These are phyloP conservation scores for Alternaria hordeiaustralica DNA, from an alignment of 2,329 filamentous ascomycete species.

Conservation along the genomic window DNA sequence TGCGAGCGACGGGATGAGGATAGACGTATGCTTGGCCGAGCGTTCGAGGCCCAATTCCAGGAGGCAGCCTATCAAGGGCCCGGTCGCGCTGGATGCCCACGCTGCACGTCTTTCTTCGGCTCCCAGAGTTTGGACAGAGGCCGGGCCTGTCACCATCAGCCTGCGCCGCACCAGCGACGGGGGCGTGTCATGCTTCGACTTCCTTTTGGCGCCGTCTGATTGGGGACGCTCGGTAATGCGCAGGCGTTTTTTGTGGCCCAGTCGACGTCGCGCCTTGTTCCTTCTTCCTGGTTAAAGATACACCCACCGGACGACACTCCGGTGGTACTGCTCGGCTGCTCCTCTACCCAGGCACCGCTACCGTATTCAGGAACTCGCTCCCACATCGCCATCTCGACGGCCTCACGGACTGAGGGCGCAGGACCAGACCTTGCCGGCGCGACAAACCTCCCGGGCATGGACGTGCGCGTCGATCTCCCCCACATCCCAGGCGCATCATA, in stretches of 20 bases:
- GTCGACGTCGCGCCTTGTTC: background rate
- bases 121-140: constrained; percentile 1
- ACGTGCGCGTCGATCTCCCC: constrained; percentile 27
- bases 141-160: constrained; percentile 10
- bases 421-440: constrained; percentile 17
- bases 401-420: constrained; percentile 10
- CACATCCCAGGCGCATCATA: constrained; percentile 18
- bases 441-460: constrained; percentile 29
- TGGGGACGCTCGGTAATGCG: constrained; percentile 13
- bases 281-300: background rate
- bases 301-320: background rate
- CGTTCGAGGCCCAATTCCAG: constrained; percentile 14
- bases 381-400: background rate
- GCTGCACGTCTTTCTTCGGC: constrained; percentile 3
- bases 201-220: constrained; percentile 15
- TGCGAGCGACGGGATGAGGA: constrained; percentile 4
- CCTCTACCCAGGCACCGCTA: constrained; percentile 18
- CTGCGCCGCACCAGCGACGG: constrained; percentile 14
- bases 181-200: constrained; percentile 9
- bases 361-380: background rate
- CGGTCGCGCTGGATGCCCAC: constrained; percentile 8
- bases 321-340: constrained; percentile 20
- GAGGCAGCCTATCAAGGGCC: constrained; percentile 23
- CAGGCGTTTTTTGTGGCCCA: constrained; percentile 7
- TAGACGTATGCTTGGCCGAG: constrained; percentile 4